A percentile compares a stretch with the other conserved stretches of the same genome.
These are phyloP conservation scores for Gossypium turneri DNA, from an alignment of 345 rosid species.

Conservation along the genomic window DNA sequence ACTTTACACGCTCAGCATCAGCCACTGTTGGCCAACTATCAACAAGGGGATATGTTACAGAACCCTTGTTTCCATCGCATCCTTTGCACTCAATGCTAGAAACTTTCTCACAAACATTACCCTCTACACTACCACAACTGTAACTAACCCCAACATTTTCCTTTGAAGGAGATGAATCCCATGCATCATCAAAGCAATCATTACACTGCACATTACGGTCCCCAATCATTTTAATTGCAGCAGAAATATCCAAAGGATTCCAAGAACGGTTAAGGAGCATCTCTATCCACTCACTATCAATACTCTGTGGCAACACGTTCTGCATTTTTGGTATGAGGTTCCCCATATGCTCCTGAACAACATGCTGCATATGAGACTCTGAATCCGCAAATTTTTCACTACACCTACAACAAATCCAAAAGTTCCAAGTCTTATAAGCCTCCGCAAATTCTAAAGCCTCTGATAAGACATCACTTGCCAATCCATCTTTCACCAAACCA, in stretches of 20 bases:
- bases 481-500: slow-evolving; percentile 48
- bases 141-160: slow-evolving; percentile 39
- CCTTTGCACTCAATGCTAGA: slow-evolving; percentile 32
- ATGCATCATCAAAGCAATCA: slow-evolving; percentile 76
- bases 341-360: slow-evolving; percentile 73
- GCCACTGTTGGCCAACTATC: slow-evolving; percentile 73
- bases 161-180: slow-evolving; percentile 74
- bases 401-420: slow-evolving; percentile 79
- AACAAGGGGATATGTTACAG: slow-evolving; percentile 32
- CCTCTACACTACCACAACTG: slow-evolving; percentile 29
- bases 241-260: slow-evolving; percentile 84
- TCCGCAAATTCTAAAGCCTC: slow-evolving; percentile 62
- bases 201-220: slow-evolving; percentile 46
- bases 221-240: slow-evolving; percentile 51
- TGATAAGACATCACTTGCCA: slow-evolving; percentile 47
- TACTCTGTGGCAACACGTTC: slow-evolving; percentile 65
- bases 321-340: slow-evolving; percentile 67
- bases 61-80: slow-evolving; percentile 36
- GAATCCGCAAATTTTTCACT: slow-evolving; percentile 53
- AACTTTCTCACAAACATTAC: slow-evolving; percentile 31
- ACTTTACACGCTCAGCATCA: slow-evolving; percentile 72
- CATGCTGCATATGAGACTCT: slow-evolving; percentile 74
- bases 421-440: slow-evolving; percentile 65
- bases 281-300: slow-evolving; percentile 64
- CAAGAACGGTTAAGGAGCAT: slow-evolving; percentile 68